Base-by-base conservation (phyloP, 768 basidiomycete genomes). In the Termitomyces sp. region DNA sequence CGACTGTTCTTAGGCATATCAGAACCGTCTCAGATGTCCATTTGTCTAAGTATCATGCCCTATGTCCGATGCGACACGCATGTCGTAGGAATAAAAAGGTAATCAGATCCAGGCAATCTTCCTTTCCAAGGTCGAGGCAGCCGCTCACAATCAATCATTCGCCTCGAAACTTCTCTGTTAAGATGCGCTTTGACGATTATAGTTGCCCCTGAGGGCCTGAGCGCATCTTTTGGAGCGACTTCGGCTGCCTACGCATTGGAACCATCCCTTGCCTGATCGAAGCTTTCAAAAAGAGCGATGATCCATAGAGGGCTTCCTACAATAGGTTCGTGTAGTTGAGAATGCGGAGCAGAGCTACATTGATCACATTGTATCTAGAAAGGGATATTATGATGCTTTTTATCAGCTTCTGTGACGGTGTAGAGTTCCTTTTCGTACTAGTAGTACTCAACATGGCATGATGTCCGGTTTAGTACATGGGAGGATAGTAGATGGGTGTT, bases 381-480 rank as follows among this genome's bases (percentile, higher is more conserved):
- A 42, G 8, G 36, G 52, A 20, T 41, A 54, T 54, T 7, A 54
- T 41, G 39, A 6, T 39, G 27, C 24, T 39, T 30, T 53, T 53
- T n/a, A 30, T 39, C 41, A 41, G 24, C 51, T 55, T 41, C 27
- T 55, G 54, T 24, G 54, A 36, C 22, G 6, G 9, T 20, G 37
- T 36, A 47, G 24, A 46, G 22, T 18, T 34, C 24, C 27, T 45
- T 48, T 48, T 33, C 16, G 51, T 58, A 47, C 44, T 46, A 47
- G 50, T 20, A 45, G 7, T 58, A 48, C 34, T 54, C 12, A 36
- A 20, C 7, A 48, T 33, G 33, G 22, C 22, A 34, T 52, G 44
- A 46, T 58, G 52, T 54, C 46, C 51, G 9, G 24, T 47, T 53
- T 41, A 48, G 45, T 48, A 54, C 46, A 58, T 27, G 47, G 37